phyloP scores from a whole-genome alignment of 768 basidiomycete genomes.

The Pisolithus albus region DNA sequence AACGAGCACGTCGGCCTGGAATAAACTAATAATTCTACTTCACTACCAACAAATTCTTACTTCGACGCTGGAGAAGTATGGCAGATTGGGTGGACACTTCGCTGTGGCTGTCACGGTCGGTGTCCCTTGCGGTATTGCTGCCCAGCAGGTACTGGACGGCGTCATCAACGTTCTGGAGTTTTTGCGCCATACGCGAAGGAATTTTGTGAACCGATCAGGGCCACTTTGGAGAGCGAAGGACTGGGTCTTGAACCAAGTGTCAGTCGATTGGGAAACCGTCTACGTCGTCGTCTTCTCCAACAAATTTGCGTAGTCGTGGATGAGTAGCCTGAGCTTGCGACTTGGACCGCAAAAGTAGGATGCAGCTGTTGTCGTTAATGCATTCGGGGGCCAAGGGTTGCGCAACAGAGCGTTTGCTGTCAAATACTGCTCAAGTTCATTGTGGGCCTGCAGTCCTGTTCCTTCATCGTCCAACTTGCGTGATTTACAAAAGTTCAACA shows the following conservation, averaged over 20 bases:
- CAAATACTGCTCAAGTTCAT: too few relatives aligned
- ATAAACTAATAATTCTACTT: slow-evolving; percentile 1
- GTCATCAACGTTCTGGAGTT: slow-evolving; percentile 70
- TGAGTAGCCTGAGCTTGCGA: too few relatives aligned
- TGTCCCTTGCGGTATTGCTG: slow-evolving; percentile 89
- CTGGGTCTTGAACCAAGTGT: slow-evolving; percentile 40
- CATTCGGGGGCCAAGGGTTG: too few relatives aligned
- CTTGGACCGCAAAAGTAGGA: too few relatives aligned
- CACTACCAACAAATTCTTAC: slow-evolving; percentile 67
- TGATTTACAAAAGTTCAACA: too few relatives aligned
- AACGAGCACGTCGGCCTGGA: background rate
- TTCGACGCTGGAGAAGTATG: slow-evolving; percentile 89
- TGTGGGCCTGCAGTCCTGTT: too few relatives aligned
- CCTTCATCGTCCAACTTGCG: too few relatives aligned
- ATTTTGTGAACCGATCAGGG: slow-evolving; percentile 70
- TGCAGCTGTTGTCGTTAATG: too few relatives aligned
- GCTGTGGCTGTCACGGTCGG: slow-evolving; percentile 93
- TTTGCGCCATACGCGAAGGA: slow-evolving; percentile 83
- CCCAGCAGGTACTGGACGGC: slow-evolving; percentile 87
- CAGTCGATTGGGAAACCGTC: too few relatives aligned
- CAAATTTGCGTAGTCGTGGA: too few relatives aligned
- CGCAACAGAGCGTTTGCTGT: too few relatives aligned
- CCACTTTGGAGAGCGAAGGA: slow-evolving; percentile 65
- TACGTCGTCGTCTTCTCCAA: too few relatives aligned
- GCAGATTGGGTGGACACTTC: slow-evolving; percentile 67